Evolutionary conservation across 352 stramenopile species (phyloP).

Genomic region (Globisporangium radiosum): DNA sequence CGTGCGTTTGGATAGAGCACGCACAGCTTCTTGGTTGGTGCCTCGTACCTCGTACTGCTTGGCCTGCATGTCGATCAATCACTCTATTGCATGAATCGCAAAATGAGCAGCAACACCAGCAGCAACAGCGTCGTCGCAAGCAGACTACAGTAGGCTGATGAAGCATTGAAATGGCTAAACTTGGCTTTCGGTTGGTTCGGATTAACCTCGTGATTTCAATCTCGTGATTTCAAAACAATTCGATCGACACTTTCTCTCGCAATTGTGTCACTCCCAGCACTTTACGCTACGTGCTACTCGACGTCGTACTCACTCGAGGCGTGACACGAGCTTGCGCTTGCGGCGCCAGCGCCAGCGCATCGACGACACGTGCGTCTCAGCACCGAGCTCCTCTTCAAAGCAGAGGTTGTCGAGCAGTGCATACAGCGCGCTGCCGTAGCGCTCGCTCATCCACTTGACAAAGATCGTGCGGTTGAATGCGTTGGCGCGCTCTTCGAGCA

Average conservation of each 20-base stretch:
- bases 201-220: too few species aligned
- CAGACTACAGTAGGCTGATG: too few species aligned
- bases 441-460: constrained; percentile 79
- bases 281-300: too few species aligned
- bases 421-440: constrained; percentile 80
- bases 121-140: too few species aligned
- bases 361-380: constrained; percentile 70
- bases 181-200: too few species aligned
- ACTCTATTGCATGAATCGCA: too few species aligned
- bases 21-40: background rate
- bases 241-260: too few species aligned
- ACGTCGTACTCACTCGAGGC: constrained; percentile 40
- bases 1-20: background rate
- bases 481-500: constrained; percentile 56
- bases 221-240: too few species aligned
- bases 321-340: constrained; percentile 80
- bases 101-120: too few species aligned
- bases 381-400: constrained; percentile 77
- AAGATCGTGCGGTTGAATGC: constrained; percentile 59
- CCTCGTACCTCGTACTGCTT: constrained; percentile 53
- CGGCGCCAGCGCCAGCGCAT: constrained; percentile 87
- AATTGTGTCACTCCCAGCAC: too few species aligned
- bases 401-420: constrained; percentile 81
- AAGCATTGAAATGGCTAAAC: too few species aligned
- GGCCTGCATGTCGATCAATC: constrained; percentile 32